phyloP scores from a whole-genome alignment of 306 rosid genomes.

The Quercus robur region DNA sequence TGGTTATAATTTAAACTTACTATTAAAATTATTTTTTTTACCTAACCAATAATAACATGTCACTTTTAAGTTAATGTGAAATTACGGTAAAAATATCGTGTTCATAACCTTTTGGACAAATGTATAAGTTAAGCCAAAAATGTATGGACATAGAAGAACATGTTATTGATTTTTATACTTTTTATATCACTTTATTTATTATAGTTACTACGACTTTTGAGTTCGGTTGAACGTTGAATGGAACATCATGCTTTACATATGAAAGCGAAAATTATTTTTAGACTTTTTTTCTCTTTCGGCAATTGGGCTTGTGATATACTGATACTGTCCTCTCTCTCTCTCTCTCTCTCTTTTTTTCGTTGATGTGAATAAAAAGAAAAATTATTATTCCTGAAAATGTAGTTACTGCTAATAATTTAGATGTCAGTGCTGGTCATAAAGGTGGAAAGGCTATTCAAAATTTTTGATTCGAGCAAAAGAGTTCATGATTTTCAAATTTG shows the following conservation, averaged over 20 bases:
- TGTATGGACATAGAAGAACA: too few species aligned
- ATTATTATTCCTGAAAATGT: background rate
- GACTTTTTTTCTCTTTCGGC: background rate
- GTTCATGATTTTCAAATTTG: background rate
- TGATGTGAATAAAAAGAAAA: background rate
- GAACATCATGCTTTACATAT: constrained; percentile 13
- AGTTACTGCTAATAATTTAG: background rate
- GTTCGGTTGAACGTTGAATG: constrained; percentile 6
- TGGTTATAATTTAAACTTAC: fast-evolving
- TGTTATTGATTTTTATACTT: too few species aligned
- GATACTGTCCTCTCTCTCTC: background rate
- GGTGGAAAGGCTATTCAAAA: background rate
- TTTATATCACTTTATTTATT: too few species aligned
- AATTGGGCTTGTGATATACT: background rate
- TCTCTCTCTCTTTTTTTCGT: too few species aligned
- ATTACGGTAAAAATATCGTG: fast-evolving
- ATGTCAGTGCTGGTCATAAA: background rate
- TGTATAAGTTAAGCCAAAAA: too few species aligned
- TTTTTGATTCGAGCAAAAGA: background rate
- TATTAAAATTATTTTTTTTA: too few species aligned
- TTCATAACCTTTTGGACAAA: too few species aligned
- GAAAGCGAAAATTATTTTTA: background rate
- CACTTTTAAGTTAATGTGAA: too few species aligned
- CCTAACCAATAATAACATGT: fast-evolving
- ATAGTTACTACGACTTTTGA: background rate